Conservation (phyloP, 2,329 filamentous ascomycete genomes). For the Cyphellophora europaea region DNA sequence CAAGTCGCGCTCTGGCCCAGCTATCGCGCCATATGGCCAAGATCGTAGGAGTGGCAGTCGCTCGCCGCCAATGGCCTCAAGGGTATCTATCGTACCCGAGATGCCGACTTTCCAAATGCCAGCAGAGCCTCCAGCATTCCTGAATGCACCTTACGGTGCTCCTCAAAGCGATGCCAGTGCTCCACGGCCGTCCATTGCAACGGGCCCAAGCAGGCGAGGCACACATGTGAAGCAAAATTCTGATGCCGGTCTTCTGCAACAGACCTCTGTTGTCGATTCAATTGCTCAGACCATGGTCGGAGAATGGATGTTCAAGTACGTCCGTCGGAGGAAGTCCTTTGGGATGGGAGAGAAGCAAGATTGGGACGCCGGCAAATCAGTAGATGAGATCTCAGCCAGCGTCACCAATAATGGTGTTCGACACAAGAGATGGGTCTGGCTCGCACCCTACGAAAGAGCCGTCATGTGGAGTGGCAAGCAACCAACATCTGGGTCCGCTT, state of each 20-base stretch:
- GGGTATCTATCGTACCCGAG: constrained; percentile 19
- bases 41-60: constrained; percentile 23
- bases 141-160: constrained; percentile 5
- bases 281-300: constrained; percentile 98
- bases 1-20: constrained; percentile 68
- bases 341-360: constrained; percentile 55
- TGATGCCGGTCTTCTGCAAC: constrained; percentile 51
- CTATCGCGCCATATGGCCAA: constrained; percentile 27
- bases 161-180: constrained; percentile 16
- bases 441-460: constrained; percentile 89
- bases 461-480: constrained; percentile 99
- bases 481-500: constrained; percentile 72
- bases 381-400: constrained; percentile 61
- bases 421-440: constrained; percentile 97
- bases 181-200: constrained; percentile 18
- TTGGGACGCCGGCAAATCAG: constrained; percentile 45
- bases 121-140: constrained; percentile 6
- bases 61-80: constrained; percentile 29
- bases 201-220: constrained; percentile 26
- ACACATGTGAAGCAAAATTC: constrained; percentile 36
- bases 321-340: constrained; percentile 67
- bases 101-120: constrained; percentile 24
- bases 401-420: constrained; percentile 57
- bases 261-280: constrained; percentile 80
- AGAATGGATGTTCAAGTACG: constrained; percentile 51